These are phyloP conservation scores for Sclerospora graminicola DNA, from an alignment of 352 stramenopile species.

Conservation along the genomic window DNA sequence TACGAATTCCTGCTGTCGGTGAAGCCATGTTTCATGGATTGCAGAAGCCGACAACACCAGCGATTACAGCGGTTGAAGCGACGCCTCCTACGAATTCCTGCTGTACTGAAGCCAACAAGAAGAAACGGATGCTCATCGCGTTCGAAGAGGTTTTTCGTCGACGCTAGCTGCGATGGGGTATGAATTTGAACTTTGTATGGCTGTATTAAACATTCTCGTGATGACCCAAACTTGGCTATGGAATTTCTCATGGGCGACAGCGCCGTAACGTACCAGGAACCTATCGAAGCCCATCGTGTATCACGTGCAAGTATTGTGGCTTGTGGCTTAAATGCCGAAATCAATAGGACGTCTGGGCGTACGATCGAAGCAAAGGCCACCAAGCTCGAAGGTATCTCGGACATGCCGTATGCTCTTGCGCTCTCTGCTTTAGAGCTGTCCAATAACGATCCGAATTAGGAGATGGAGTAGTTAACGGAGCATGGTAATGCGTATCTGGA, in stretches of 20 bases:
- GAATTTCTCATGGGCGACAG: constrained; percentile 79
- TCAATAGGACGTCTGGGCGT: constrained; percentile 8
- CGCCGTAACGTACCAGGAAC: constrained; percentile 64
- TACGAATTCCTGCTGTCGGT: constrained; percentile 45
- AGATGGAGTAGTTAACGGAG: constrained; percentile 85
- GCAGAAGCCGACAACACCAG: too few relatives aligned
- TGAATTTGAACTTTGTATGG: constrained; percentile 83
- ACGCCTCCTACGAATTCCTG: too few relatives aligned
- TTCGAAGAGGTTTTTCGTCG: constrained; percentile 66
- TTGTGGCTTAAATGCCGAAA: constrained; percentile 12
- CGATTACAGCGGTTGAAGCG: too few relatives aligned
- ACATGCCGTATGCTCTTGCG: constrained; percentile 54
- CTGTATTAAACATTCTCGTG: constrained; percentile 66
- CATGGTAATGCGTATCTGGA: constrained; percentile 52
- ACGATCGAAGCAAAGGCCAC: constrained; percentile 52
- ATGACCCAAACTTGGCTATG: constrained; percentile 76
- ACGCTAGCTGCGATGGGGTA: constrained; percentile 82
- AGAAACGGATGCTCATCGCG: too few relatives aligned
- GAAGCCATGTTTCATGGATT: too few relatives aligned
- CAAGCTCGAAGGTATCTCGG: constrained; percentile 66
- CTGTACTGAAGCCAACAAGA: too few relatives aligned
- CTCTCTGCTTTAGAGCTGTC: constrained; percentile 63
- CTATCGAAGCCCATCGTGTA: constrained; percentile 43
- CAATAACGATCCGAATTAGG: constrained; percentile 69
- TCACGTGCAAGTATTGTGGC: constrained; percentile 33